phyloP scores from a whole-genome alignment of 2,329 filamentous ascomycete species.

The Penicillium verrucosum region DNA sequence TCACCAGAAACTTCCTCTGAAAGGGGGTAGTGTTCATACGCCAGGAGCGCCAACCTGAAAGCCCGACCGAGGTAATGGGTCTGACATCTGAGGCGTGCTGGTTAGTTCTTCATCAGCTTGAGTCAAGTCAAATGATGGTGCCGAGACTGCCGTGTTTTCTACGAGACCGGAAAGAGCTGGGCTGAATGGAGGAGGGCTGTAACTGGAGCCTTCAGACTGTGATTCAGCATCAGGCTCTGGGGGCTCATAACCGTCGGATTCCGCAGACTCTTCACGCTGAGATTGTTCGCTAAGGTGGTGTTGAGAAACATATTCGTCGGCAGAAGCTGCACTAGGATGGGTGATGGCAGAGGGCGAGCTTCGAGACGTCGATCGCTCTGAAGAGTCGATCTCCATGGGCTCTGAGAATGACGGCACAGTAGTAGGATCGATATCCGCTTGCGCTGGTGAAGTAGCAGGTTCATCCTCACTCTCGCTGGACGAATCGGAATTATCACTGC shows the following conservation, averaged over 20 bases:
- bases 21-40: conserved; percentile 30
- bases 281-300: conserved; percentile 9
- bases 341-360: conserved; percentile 6
- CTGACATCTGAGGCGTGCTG: conserved; percentile 28
- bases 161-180: conserved; percentile 37
- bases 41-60: conserved; percentile 30
- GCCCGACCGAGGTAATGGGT: conserved; percentile 20
- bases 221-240: conserved; percentile 40
- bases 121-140: conserved; percentile 21
- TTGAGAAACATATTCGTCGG: conserved; percentile 2
- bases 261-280: conserved; percentile 29
- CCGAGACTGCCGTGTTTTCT: conserved; percentile 23
- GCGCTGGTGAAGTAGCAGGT: conserved; percentile 16
- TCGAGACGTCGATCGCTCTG: neutral
- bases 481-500: conserved; percentile 13
- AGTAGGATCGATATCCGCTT: conserved; percentile 1
- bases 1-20: conserved; percentile 9
- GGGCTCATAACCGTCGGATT: conserved; percentile 57
- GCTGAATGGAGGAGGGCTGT: conserved; percentile 43
- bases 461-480: conserved; percentile 15
- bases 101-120: conserved; percentile 34
- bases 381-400: conserved; percentile 3
- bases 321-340: conserved; percentile 9
- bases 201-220: conserved; percentile 28
- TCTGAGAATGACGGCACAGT: neutral